Percentiles rank a stretch among this genome's conserved stretches.
Conservation (phyloP, 2,329 filamentous ascomycete genomes). For the Beauveria scarabaeidicola region DNA sequence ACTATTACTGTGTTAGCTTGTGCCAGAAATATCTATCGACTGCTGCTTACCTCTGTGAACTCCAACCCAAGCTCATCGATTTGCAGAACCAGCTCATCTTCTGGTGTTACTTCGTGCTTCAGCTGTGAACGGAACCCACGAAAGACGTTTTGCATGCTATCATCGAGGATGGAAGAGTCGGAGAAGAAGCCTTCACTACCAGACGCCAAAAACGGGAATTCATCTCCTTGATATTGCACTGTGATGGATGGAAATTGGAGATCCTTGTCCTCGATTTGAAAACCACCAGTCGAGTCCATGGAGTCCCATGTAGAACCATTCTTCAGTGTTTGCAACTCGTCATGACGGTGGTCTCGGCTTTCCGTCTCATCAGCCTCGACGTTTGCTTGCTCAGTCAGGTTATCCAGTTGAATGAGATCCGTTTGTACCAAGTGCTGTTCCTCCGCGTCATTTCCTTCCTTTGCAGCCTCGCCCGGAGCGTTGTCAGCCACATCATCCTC, state of each 20-base stretch:
- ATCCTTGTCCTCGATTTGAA: not conserved
- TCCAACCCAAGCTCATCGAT: conserved; percentile 45
- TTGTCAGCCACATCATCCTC: conserved; percentile 14
- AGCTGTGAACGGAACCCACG: conserved; percentile 37
- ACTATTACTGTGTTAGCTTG: conserved; percentile 25
- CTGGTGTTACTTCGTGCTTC: conserved; percentile 32
- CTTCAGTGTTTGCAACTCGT: not conserved
- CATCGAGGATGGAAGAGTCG: conserved; percentile 32
- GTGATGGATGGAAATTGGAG: conserved; percentile 27
- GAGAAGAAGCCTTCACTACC: conserved; percentile 36
- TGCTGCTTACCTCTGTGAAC: conserved; percentile 38
- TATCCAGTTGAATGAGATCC: not conserved
- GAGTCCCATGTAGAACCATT: not conserved
- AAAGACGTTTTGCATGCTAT: conserved; percentile 36
- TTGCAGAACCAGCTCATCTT: conserved; percentile 43
- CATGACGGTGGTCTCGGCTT: conserved; percentile 2
- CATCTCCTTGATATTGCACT: conserved; percentile 35
- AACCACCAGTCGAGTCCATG: conserved; percentile 1
- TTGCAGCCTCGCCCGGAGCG: not conserved
- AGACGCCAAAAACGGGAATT: conserved; percentile 33
- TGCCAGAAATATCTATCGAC: not conserved
- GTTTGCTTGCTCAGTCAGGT: not conserved
- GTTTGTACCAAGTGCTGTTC: conserved; percentile 8
- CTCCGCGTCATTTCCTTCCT: not conserved
- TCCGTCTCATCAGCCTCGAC: conserved; percentile 4